A percentile compares a stretch with the other conserved stretches of the same genome.
phyloP scores from a whole-genome alignment of 495 filamentous ascomycete species.

The Aspergillus funiculosus region DNA sequence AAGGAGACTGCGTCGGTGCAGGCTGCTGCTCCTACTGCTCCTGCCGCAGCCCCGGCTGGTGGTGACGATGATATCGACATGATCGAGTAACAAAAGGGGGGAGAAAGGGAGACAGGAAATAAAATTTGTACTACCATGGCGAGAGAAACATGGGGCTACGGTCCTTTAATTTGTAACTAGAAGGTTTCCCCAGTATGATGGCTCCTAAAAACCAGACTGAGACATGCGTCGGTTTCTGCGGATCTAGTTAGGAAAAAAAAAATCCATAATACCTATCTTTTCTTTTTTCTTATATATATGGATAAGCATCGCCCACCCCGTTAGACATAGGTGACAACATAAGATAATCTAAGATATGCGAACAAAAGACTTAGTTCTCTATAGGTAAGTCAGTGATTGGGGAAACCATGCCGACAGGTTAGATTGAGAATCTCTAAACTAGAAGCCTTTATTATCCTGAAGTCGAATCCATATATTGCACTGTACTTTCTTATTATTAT shows the following conservation, averaged over 20 bases:
- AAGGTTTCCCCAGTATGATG: not conserved
- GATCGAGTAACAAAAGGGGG: conserved; percentile 47
- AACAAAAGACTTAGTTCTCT: too few relatives aligned
- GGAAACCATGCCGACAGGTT: too few relatives aligned
- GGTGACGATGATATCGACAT: conserved; percentile 56
- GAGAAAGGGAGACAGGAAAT: too few relatives aligned
- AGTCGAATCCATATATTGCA: too few relatives aligned
- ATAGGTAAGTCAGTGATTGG: too few relatives aligned
- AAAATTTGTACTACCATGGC: not conserved
- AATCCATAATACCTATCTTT: not conserved
- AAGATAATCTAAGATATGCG: too few relatives aligned
- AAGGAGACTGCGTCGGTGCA: conserved; percentile 20
- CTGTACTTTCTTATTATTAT: conserved; percentile 1
- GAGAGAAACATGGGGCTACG: not conserved
- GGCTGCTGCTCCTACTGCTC: conserved; percentile 14
- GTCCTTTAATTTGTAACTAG: conserved; percentile 8
- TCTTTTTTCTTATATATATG: not conserved
- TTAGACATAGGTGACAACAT: too few relatives aligned
- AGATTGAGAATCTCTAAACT: too few relatives aligned
- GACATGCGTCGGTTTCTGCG: not conserved
- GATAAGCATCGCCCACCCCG: too few relatives aligned
- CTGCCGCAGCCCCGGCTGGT: conserved; percentile 27
- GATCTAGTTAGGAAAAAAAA: not conserved
- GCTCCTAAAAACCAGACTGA: not conserved
- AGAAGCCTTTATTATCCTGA: too few relatives aligned